Percentiles rank a stretch among this genome's conserved stretches.
Evolutionary conservation across 768 basidiomycete species (phyloP).

Genomic region (Lactarius hengduanensis): DNA sequence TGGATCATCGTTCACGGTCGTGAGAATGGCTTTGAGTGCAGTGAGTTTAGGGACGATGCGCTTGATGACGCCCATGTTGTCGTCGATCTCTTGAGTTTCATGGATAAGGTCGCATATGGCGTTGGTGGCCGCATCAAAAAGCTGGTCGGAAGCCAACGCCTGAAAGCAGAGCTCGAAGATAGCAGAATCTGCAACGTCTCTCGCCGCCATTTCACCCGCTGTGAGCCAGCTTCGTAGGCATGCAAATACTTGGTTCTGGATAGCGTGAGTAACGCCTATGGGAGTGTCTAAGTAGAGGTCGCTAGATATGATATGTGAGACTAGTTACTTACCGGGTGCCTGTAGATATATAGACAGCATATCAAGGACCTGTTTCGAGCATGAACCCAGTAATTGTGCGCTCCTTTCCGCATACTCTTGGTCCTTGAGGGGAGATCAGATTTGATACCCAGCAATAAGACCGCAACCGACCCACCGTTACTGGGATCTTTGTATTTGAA

Average conservation of each 20-base stretch:
- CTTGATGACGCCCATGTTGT: conserved; percentile 87
- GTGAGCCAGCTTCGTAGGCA: conserved; percentile 86
- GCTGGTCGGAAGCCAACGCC: conserved; percentile 74
- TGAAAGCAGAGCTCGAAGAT: conserved; percentile 82
- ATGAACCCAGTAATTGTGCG: conserved; percentile 59
- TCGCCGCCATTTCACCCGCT: conserved; percentile 76
- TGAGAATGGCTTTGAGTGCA: conserved; percentile 61
- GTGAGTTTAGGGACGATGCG: conserved; percentile 86
- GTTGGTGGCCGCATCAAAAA: conserved; percentile 94
- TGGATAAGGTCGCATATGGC: conserved; percentile 93
- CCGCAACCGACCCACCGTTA: conserved; percentile 61
- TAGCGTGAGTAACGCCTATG: conserved; percentile 73
- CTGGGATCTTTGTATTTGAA: conserved; percentile 80
- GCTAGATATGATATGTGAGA: background rate
- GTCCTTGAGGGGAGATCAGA: conserved; percentile 47
- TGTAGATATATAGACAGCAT: conserved; percentile 85
- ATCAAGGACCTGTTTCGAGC: conserved; percentile 69
- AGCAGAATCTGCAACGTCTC: conserved; percentile 66
- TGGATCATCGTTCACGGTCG: conserved; percentile 65
- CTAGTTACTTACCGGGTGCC: conserved; percentile 65
- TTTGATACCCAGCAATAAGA: background rate
- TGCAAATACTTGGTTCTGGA: conserved; percentile 80
- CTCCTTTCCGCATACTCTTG: conserved; percentile 68
- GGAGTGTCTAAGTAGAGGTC: conserved; percentile 14
- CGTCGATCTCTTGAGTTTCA: conserved; percentile 96